These are phyloP conservation scores for Debaryomyces sp. DNA, from an alignment of 1,139 yeast species.

Conservation along the genomic window DNA sequence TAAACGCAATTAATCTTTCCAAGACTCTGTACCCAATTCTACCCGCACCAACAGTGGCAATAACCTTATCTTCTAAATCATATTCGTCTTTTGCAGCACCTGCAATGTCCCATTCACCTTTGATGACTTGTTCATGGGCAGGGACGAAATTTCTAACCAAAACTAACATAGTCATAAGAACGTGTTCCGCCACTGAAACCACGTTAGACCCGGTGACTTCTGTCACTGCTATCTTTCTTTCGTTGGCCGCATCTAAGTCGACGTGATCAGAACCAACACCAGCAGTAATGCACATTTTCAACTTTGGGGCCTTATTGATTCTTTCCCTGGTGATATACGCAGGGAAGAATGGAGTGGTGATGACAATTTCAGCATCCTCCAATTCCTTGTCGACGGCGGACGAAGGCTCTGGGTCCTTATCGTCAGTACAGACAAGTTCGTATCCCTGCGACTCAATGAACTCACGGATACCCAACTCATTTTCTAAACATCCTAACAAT, in stretches of 20 bases:
- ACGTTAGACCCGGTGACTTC: slow-evolving; percentile 88
- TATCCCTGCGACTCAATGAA: slow-evolving; percentile 72
- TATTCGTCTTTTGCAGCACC: slow-evolving; percentile 73
- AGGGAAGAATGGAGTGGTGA: slow-evolving; percentile 85
- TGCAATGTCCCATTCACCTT: slow-evolving; percentile 77
- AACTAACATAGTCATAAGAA: slow-evolving; percentile 69
- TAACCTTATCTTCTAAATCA: slow-evolving; percentile 74
- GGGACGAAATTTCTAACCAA: slow-evolving; percentile 79
- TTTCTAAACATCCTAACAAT: slow-evolving; percentile 72
- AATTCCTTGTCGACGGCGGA: slow-evolving; percentile 66
- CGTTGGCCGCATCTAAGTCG: slow-evolving; percentile 74
- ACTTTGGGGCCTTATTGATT: slow-evolving; percentile 69
- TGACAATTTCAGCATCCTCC: slow-evolving; percentile 72
- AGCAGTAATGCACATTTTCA: slow-evolving; percentile 75
- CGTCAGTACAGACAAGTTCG: slow-evolving; percentile 63
- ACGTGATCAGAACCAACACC: slow-evolving; percentile 88
- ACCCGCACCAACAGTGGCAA: slow-evolving; percentile 83
- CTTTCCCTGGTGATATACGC: slow-evolving; percentile 72
- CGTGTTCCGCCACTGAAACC: slow-evolving; percentile 82
- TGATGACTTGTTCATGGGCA: slow-evolving; percentile 67
- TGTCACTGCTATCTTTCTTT: slow-evolving; percentile 61
- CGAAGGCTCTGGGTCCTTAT: slow-evolving; percentile 62
- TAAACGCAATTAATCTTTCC: slow-evolving; percentile 73
- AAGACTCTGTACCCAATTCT: slow-evolving; percentile 79
- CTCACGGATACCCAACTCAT: slow-evolving; percentile 70